Base-by-base conservation (phyloP, 179 eudicot species). In the Patellifolia procumbens region DNA sequence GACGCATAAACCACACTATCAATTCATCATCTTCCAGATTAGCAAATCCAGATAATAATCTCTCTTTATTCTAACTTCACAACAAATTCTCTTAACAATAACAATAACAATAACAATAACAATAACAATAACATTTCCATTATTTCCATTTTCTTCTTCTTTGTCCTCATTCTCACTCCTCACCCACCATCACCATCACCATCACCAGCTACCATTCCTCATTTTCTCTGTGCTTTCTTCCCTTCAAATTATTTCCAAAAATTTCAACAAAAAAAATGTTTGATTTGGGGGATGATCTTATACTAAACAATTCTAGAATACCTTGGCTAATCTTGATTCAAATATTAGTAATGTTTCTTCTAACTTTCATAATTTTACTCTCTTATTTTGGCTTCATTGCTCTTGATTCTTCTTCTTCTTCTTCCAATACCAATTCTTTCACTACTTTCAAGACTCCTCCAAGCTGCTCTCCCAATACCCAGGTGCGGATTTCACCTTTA, bases 241-340 rank as follows among this genome's bases (percentile, higher is more conserved):
- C n/a, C 11, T 42, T 42, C 34, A 63, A 19, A 28, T 7, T 2
- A 28, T 24, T 76, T 61, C 53, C 51, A 53, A 76, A 37, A 22
- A 68, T 69, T 65, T 68, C 48, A 42, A 35, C 1, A 29, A 29
- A 29, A 29, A 51, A 19, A 1, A 82, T 82, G 85, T 78, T 82
- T 75, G 76, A 76, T 69, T 82, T 82, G 11, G 85, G 76, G 46
- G 85, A 78, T 78, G 90, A 90, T 46, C 58, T 90, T 0, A 64
- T 83, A 37, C 71, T 87, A 24, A 85, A 86, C 2, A 87, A 76
- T 59, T 74, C 81, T 69, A 68, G 70, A 74, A 78, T 87, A 64
- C 91, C 87, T 66, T 90, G 92, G 92, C 83, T 90, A 2, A 81
- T 90, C 13, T 90, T 90, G 94, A 86, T 90, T 77, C 94, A 90